Percentiles rank a stretch among this genome's conserved stretches.
These are phyloP conservation scores for Aspergillus fumigatiaffinis DNA, from an alignment of 2,329 filamentous ascomycete genomes.

Conservation along the genomic window DNA sequence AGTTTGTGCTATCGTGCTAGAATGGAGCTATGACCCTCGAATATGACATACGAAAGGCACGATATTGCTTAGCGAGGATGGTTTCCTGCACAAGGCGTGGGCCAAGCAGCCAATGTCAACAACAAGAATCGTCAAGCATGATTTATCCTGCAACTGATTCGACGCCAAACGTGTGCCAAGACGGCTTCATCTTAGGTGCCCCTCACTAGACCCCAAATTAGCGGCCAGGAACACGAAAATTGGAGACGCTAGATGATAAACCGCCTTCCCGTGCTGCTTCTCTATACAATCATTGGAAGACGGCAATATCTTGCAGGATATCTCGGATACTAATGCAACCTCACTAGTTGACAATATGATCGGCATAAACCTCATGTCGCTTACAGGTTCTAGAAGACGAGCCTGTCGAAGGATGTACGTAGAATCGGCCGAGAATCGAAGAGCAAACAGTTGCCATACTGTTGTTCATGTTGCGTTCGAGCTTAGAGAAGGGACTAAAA, in stretches of 20 bases:
- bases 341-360: too few relatives aligned
- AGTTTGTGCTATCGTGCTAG: neutral
- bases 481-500: too few relatives aligned
- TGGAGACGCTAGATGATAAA: too few relatives aligned
- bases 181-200: neutral
- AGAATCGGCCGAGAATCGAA: too few relatives aligned
- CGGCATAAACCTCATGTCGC: too few relatives aligned
- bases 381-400: too few relatives aligned
- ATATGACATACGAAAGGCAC: too few relatives aligned
- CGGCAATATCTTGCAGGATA: neutral
- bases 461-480: too few relatives aligned
- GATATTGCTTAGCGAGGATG: neutral
- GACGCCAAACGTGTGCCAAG: neutral
- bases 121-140: neutral
- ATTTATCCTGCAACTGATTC: too few relatives aligned
- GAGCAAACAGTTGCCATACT: too few relatives aligned
- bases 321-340: neutral
- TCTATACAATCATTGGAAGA: neutral
- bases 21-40: neutral
- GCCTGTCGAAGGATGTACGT: too few relatives aligned
- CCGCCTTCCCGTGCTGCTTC: neutral
- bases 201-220: neutral
- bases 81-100: neutral
- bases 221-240: neutral
- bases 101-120: neutral